phyloP scores from a whole-genome alignment of 371 early-diverging fungal genomes.

The Mucor sp. region DNA sequence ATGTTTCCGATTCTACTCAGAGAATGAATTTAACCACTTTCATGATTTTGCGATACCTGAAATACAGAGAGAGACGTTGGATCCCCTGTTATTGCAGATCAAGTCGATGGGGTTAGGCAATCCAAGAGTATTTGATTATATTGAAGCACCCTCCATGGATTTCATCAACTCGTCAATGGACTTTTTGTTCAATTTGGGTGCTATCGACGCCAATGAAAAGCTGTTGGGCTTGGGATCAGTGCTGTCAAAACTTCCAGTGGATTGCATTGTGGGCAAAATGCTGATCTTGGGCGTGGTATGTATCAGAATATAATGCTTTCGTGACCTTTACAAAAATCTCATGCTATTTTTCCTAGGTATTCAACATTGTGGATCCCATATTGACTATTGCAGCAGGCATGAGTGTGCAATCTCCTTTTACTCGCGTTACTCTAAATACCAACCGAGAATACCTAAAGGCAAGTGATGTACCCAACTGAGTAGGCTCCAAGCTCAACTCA shows the following conservation, averaged over 20 bases:
- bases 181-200: constrained; percentile 60
- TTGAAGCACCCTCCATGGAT: constrained; percentile 63
- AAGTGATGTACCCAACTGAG: background rate
- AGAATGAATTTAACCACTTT: constrained; percentile 93
- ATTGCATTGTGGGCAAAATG: constrained; percentile 87
- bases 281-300: constrained; percentile 66
- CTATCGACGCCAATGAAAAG: constrained; percentile 53
- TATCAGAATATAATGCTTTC: no score
- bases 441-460: constrained; percentile 48
- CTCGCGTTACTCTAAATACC: constrained; percentile 44
- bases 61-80: constrained; percentile 89
- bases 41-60: constrained; percentile 87
- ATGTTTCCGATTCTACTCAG: constrained; percentile 97
- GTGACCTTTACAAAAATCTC: background rate
- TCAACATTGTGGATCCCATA: constrained; percentile 72
- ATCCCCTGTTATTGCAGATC: constrained; percentile 76
- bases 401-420: constrained; percentile 72
- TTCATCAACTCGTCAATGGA: constrained; percentile 65
- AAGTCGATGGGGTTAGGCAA: constrained; percentile 67
- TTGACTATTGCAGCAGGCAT: constrained; percentile 83
- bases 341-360: constrained; percentile 37
- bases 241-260: constrained; percentile 84
- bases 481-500: background rate
- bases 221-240: constrained; percentile 86
- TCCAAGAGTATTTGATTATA: constrained; percentile 56